phyloP scores from a whole-genome alignment of 805 yeast genomes.

The Myxozyma melibiosi region DNA sequence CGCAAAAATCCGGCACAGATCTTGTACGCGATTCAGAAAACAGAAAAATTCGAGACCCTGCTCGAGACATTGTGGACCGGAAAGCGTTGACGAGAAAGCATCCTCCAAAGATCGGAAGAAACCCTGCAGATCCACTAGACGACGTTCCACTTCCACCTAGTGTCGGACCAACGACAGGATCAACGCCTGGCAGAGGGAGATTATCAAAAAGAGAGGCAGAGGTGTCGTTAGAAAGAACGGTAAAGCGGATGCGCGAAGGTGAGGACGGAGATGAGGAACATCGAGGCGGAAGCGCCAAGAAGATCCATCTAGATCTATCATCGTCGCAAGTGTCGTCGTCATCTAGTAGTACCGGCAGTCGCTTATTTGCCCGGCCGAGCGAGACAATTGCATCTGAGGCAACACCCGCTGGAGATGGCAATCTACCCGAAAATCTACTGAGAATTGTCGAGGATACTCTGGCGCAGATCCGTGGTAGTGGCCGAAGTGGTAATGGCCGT shows the following conservation, averaged over 20 bases:
- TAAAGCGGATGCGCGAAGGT: conserved; percentile 20
- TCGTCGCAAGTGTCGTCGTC: not conserved
- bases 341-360: not conserved
- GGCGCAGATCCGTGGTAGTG: conserved; percentile 21
- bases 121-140: conserved; percentile 23
- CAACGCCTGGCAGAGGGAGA: conserved; percentile 24
- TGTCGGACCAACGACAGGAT: conserved; percentile 13
- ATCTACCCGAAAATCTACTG: conserved; percentile 8
- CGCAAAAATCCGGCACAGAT: conserved; percentile 34
- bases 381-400: not conserved
- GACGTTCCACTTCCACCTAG: conserved; percentile 20
- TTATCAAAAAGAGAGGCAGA: not conserved
- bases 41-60: conserved; percentile 23
- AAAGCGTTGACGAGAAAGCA: conserved; percentile 7
- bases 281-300: conserved; percentile 7
- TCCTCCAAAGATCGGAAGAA: conserved; percentile 9
- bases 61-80: conserved; percentile 18
- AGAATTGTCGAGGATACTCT: conserved; percentile 24
- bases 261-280: conserved; percentile 13
- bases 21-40: conserved; percentile 5
- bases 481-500: not conserved
- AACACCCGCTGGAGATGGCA: not conserved
- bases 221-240: conserved; percentile 8
- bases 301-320: conserved; percentile 13
- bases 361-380: not conserved